Base-by-base conservation (phyloP, 2,329 filamentous ascomycete species). In the Ophiostoma ulmi region DNA sequence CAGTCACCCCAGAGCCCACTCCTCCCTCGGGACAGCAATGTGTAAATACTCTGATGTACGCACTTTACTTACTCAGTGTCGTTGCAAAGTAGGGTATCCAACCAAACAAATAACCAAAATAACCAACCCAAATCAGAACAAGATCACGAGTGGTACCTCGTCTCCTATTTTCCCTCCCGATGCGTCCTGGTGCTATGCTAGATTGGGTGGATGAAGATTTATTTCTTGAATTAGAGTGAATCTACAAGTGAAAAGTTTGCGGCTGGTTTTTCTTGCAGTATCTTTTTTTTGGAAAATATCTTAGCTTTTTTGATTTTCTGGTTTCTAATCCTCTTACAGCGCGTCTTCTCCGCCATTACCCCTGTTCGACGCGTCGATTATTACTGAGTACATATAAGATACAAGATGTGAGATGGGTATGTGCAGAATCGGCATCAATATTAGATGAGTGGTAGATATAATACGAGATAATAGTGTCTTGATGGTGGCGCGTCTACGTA, bases 1-100 rank as follows among this genome's bases (percentile, higher is more conserved):
- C 58, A 63, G 31, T 13, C 58, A 63, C 58, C 58, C 58, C 58
- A 63, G 58, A 63, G 58, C 58, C 58, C 58, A 63, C 52, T 58
- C 52, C 58, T 63, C 26, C 26, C 26, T 63, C 58, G 58, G 58
- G 58, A 63, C n/a, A 58, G 58, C 22, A 22, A 63, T 63, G 58
- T 63, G 58, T 63, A 63, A 63, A 63, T 63, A 63, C 26, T 63
- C 26, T 31, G 31, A 35, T 63, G 58, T 35, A 61, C 26, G 13
- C 58, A 26, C 22, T 26, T 26, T 58, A 22, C 41, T 39, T 39
- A 39, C 38, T 8, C 11, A 39, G 38, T 39, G 1, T 39, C 31
- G 31, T 31, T 31, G 31, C 31, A 31, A 31, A 31, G 38, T 11
- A 39, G 7, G 38, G 38, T 39, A 31, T 31, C 31, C 31, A 31